Evolutionary conservation across 1,139 yeast genomes (phyloP), one percentile per base, ranked within the genome.

Genomic region (Wickerhamomyces sp.): DNA sequence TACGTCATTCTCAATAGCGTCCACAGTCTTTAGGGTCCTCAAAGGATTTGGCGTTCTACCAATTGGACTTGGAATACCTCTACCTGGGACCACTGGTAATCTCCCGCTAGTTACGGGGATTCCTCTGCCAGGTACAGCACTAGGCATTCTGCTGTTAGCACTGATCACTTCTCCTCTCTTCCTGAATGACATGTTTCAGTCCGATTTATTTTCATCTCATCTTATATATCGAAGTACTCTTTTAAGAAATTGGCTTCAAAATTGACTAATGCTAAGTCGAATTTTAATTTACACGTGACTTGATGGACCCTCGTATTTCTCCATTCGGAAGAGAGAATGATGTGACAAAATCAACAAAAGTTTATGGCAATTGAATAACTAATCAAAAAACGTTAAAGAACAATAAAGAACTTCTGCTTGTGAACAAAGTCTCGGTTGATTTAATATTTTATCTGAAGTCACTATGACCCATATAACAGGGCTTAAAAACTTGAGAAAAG

Each of bases 151-250:
- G 43, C 35, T 20, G 9, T 45, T 43, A 18, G 36, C 35, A 21
- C 49, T 37, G n/a, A 78, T 66, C 1, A 79, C 72, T 37, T 82
- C 89, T 34, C 84, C 73, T 68, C 89, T 72, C 57, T 75, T 81
- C 57, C 88, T 74, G 52, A 82, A 82, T 4, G 89, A 81, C 89
- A 82, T 81, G 16, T 7, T 27, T 8, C 5, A 7, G 10, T 8
- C 6, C 7, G 10, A 14, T 27, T 16, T 7, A 14, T 27, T 4
- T 12, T 6, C 27, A 24, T 5, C 27, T 24, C 27, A 24, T 24
- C 27, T 24, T 14, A 7, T 10, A n/a, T n/a, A n/a, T n/a, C n/a
- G n/a, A n/a, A n/a, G n/a, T n/a, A n/a, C n/a, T n/a, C n/a, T n/a
- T n/a, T n/a, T n/a, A n/a, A n/a, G n/a, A n/a, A n/a, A n/a, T n/a